Evolutionary conservation across 345 rosid species (phyloP), one percentile per base, ranked within the genome.

Genomic region (Erodium maritimum): DNA sequence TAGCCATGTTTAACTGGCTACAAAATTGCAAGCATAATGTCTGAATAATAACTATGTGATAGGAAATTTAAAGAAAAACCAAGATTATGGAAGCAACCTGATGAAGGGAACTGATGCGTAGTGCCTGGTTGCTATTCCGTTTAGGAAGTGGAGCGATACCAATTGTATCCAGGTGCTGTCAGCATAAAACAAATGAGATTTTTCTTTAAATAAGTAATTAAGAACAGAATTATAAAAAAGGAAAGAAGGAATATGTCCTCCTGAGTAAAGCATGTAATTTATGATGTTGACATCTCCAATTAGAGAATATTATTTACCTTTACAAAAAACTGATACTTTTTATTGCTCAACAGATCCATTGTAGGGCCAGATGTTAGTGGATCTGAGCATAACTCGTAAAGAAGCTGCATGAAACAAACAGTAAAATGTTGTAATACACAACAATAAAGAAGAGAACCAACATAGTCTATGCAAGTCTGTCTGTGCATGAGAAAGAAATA

Each of bases 91-190:
- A n/a, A n/a, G 14, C 53, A 64, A 90, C 97, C 97, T 91, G 96
- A 79, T 91, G 98, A 65, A 91, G 90, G 52, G 98, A 91, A 77
- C 95, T 88, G 69, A 84, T 82, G 65, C 96, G 93, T 53, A 88
- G 86, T 20, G 82, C 77, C 80, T 88, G 95, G 67, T 79, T 83
- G 78, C 72, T 77, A 65, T 77, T 88, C 61, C 98, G 74, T 72
- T 86, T 91, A 59, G 88, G 96, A 64, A 91, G 98, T 21, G 88
- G 71, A 80, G 90, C 87, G 71, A 86, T 78, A 69, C 88, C 88
- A n/a, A 91, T 69, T 14, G 88, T 68, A 69, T 88, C 90, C 23
- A 91, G 85, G 75, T 91, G 96, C 96, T 91, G 85, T 56, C 57
- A 62, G 10, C 48, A 61, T 17, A 59, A 64, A 18, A 52, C 2